Base-by-base conservation (phyloP, 2,329 filamentous ascomycete species). In the Penicillium freii region DNA sequence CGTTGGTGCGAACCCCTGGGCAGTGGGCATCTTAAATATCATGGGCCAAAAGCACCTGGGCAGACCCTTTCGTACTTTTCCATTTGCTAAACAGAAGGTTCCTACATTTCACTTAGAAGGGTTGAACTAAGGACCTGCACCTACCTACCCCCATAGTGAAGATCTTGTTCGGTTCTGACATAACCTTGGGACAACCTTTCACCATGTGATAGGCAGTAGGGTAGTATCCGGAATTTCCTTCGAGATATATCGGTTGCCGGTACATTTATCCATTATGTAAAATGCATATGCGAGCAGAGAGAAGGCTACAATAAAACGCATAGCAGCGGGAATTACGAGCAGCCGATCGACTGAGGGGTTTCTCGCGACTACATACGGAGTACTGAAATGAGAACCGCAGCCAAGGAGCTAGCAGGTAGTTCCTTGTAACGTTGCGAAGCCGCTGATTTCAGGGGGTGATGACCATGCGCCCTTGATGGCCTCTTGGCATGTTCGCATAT, bases 331-430 rank as follows among this genome's bases (percentile, higher is more conserved):
- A 19, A 38, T 56, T 58, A 47, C 33, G 49, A 47, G n/a, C 39
- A 42, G 29, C 54, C 51, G 51, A 53, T 47, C 40, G 36, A 38
- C 38, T 43, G 39, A 52, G 53, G 53, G 46, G 46, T 25, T 39
- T 51, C 25, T 52, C 48, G 39, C 33, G 17, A 34, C 33, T 43
- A 46, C 29, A 57, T 57, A n/a, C n/a, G n/a, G n/a, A n/a, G n/a
- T n/a, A 42, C 40, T 53, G 34, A 25, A 57, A 44, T 25, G 5
- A 55, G 57, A 23, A 21, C 52, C 27, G 44, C 27, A 53, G 58
- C 60, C 58, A 62, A 62, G 58, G 29, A 54, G 49, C 54, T 60
- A 62, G 49, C 10, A 47, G 45, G 36, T 40, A 23, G 49, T 52
- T 34, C 23, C 15, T 38, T 59, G 53, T n/a, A 61, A 54, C 57